Evolutionary conservation across 176 grass and related monocot genomes (phyloP).

Genomic region (Aegilops longissima): DNA sequence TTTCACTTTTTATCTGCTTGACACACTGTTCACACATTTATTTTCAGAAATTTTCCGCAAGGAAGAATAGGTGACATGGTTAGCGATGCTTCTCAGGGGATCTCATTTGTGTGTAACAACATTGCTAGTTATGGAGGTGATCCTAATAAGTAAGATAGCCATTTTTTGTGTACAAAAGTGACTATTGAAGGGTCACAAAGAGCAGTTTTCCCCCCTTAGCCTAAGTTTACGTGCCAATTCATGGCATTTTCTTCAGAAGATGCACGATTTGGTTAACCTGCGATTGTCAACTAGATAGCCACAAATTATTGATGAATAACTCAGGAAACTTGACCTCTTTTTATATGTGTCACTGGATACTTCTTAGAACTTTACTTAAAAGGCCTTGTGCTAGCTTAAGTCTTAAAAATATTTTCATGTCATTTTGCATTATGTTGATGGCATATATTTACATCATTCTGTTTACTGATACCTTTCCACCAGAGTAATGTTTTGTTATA

Average conservation of each 20-base stretch:
- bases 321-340: conserved; percentile 5
- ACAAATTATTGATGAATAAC: conserved; percentile 3
- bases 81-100: conserved; percentile 90
- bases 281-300: neutral
- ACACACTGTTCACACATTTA: conserved; percentile 1
- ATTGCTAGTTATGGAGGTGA: conserved; percentile 84
- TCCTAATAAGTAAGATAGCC: conserved; percentile 67
- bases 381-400: neutral
- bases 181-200: neutral
- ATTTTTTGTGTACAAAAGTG: neutral
- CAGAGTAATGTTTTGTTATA: conserved; percentile 12
- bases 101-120: conserved; percentile 94
- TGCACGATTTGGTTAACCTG: neutral
- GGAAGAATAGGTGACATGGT: conserved; percentile 97
- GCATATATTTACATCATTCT: neutral
- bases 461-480: conserved; percentile 10
- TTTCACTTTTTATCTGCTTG: conserved; percentile 13
- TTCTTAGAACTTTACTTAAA: neutral
- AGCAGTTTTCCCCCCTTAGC: neutral
- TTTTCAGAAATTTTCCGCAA: conserved; percentile 96
- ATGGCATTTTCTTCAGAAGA: conserved; percentile 13
- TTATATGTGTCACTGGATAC: neutral
- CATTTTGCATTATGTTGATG: neutral
- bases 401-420: neutral
- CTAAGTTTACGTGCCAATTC: conserved; percentile 5